These are phyloP conservation scores for Nitzschia palea DNA, from an alignment of 108 stramenopile genomes.

Conservation along the genomic window DNA sequence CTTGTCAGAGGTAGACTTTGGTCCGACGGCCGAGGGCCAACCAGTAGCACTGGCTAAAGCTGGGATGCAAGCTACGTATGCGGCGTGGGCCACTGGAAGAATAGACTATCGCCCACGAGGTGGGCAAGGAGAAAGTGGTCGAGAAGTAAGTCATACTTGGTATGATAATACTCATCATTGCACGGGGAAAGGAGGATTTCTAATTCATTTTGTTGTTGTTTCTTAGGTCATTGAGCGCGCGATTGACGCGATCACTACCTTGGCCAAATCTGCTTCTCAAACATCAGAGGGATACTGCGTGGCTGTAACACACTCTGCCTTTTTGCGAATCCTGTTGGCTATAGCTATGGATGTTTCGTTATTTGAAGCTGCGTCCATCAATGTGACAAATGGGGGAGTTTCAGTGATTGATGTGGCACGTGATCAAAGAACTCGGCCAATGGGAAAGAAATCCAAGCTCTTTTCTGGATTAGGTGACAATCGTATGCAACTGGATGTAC, in stretches of 20 bases:
- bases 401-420: conserved; percentile 69
- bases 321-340: conserved; percentile 56
- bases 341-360: conserved; percentile 54
- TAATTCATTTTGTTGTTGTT: neutral
- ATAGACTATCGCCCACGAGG: conserved; percentile 54
- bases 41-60: conserved; percentile 42
- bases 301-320: conserved; percentile 74
- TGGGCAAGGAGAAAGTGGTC: conserved; percentile 68
- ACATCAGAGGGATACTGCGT: conserved; percentile 24
- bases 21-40: conserved; percentile 57
- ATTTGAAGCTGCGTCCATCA: conserved; percentile 45
- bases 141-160: conserved; percentile 45
- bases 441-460: conserved; percentile 36
- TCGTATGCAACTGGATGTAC: conserved; percentile 46
- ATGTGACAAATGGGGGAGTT: conserved; percentile 60
- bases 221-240: conserved; percentile 28
- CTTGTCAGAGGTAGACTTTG: conserved; percentile 79
- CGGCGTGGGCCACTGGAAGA: conserved; percentile 59
- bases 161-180: neutral
- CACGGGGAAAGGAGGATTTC: too few relatives aligned
- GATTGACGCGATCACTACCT: conserved; percentile 25
- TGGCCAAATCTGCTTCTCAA: conserved; percentile 23
- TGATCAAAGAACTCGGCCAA: conserved; percentile 20
- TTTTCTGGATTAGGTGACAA: conserved; percentile 50
- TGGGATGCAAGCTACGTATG: conserved; percentile 58